Percentiles rank a stretch among this genome's conserved stretches.
Evolutionary conservation across 2,329 filamentous ascomycete genomes (phyloP).

Genomic region (Curvularia sp.): DNA sequence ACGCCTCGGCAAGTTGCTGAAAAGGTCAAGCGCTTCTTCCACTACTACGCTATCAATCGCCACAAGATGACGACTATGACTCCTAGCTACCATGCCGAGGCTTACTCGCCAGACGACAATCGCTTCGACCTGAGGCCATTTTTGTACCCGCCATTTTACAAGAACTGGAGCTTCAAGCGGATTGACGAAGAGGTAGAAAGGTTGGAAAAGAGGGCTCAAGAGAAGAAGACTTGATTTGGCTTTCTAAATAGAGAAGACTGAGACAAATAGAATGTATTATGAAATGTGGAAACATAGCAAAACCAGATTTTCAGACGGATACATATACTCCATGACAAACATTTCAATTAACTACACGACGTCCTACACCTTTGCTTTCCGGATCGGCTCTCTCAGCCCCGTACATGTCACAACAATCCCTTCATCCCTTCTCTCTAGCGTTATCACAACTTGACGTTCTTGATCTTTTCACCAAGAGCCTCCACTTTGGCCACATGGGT

Average conservation of each 20-base stretch:
- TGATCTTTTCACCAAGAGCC: no score
- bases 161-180: conserved; percentile 48
- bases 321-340: no score
- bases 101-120: conserved; percentile 65
- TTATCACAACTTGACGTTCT: no score
- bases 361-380: no score
- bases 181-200: conserved; percentile 46
- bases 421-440: no score
- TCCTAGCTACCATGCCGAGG: conserved; percentile 47
- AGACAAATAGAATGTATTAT: no score
- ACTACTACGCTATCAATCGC: conserved; percentile 34
- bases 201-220: conserved; percentile 31
- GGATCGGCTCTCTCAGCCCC: no score
- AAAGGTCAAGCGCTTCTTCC: conserved; percentile 56
- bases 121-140: conserved; percentile 58
- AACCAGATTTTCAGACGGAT: no score
- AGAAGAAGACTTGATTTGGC: not conserved
- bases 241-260: no score
- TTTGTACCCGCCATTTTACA: conserved; percentile 53
- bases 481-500: no score
- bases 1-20: conserved; percentile 53
- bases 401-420: no score
- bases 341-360: no score
- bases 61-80: conserved; percentile 41
- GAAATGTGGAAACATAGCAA: not conserved